phyloP scores from a whole-genome alignment of 306 rosid genomes.

The Cucumis sativus region DNA sequence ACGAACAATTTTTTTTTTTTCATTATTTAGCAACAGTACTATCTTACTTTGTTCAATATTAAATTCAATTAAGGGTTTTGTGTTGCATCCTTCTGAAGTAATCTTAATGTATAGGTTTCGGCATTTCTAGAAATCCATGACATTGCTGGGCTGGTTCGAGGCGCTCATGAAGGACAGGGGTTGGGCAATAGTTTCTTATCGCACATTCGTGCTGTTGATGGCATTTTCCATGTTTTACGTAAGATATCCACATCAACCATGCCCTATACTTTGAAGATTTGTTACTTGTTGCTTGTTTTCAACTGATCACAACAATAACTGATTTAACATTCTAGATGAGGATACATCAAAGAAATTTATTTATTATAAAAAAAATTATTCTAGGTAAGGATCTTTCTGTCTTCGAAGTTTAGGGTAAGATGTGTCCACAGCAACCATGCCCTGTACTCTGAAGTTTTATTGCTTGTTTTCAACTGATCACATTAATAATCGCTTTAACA shows the following conservation, averaged over 20 bases:
- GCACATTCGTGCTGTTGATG: conserved; percentile 98
- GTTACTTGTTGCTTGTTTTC: not conserved
- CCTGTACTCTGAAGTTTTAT: not conserved
- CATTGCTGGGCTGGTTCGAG: conserved; percentile 92
- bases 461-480: not conserved
- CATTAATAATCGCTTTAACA: not conserved
- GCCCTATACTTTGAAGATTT: not conserved
- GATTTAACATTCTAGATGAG: not conserved
- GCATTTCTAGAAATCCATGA: conserved; percentile 97
- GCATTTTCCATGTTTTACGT: conserved; percentile 95
- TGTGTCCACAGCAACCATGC: not conserved
- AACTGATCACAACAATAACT: not conserved
- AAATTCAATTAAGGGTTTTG: not conserved
- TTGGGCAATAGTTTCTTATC: conserved; percentile 96
- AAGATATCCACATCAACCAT: conserved; percentile 18
- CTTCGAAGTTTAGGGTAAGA: conserved; percentile 32
- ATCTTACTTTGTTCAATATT: not conserved
- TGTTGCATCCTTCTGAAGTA: not conserved
- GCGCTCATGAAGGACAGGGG: conserved; percentile 97
- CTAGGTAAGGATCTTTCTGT: not conserved
- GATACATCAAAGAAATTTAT: not conserved
- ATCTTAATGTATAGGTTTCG: conserved; percentile 40
- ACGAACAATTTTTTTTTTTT: not conserved
- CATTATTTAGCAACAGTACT: not conserved
- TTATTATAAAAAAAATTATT: not conserved